Conservation (phyloP, 805 yeast genomes). For the Hanseniaspora meyeri region DNA sequence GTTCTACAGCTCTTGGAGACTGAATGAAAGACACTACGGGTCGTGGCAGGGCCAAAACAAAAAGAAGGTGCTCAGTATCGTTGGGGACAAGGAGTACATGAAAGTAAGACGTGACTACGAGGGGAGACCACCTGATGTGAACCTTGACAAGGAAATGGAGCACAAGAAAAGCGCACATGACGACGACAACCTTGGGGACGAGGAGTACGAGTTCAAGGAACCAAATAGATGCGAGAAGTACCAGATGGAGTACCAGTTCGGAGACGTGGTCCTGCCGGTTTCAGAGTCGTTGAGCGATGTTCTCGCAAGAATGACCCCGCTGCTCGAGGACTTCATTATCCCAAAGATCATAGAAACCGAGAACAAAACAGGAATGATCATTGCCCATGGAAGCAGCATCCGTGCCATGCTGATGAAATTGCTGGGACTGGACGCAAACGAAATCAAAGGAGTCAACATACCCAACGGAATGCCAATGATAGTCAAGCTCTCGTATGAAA, state of each 20-base stretch:
- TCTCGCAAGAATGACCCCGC: constrained; percentile 51
- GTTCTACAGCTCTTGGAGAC: constrained; percentile 59
- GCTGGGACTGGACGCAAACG: constrained; percentile 52
- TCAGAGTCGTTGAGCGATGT: constrained; percentile 70
- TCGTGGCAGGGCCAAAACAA: constrained; percentile 68
- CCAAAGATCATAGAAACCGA: constrained; percentile 33
- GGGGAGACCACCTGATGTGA: constrained; percentile 51
- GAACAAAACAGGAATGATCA: constrained; percentile 49
- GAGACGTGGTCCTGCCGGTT: constrained; percentile 42
- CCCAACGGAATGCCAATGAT: constrained; percentile 78
- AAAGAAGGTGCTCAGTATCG: constrained; percentile 48
- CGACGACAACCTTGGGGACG: constrained; percentile 15
- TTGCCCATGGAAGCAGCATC: constrained; percentile 75
- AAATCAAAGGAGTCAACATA: constrained; percentile 60
- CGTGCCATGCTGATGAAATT: constrained; percentile 61
- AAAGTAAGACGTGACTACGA: constrained; percentile 66
- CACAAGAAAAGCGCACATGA: constrained; percentile 29
- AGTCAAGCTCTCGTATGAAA: constrained; percentile 36
- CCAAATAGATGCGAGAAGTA: constrained; percentile 28
- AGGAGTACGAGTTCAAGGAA: constrained; percentile 26
- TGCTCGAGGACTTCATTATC: constrained; percentile 39
- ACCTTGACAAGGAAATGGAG: constrained; percentile 26
- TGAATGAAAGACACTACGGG: constrained; percentile 79
- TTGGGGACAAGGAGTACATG: constrained; percentile 66
- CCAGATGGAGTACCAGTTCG: constrained; percentile 28